phyloP scores from a whole-genome alignment of 768 basidiomycete species.

The Lactarius deliciosus region DNA sequence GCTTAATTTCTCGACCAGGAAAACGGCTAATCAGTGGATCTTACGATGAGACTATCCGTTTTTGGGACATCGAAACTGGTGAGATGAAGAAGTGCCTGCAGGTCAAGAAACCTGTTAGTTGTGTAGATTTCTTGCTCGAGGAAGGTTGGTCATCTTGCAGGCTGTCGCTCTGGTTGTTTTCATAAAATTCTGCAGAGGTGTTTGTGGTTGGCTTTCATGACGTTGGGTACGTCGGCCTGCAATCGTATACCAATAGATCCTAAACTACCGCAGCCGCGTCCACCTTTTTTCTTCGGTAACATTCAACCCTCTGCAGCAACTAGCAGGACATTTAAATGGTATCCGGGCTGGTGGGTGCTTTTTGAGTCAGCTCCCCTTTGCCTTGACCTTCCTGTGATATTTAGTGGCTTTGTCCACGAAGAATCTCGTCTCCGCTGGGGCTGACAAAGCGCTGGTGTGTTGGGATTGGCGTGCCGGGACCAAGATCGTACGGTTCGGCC shows the following conservation, averaged over 20 bases:
- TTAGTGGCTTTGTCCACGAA: constrained; percentile 78
- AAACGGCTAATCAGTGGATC: constrained; percentile 85
- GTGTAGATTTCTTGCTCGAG: constrained; percentile 81
- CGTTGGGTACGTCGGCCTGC: constrained; percentile 58
- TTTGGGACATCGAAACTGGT: constrained; percentile 80
- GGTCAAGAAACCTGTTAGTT: constrained; percentile 89
- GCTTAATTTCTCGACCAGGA: constrained; percentile 38
- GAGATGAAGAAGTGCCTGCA: constrained; percentile 71
- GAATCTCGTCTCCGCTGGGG: constrained; percentile 84
- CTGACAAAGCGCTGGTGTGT: constrained; percentile 72
- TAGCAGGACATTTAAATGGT: constrained; percentile 84
- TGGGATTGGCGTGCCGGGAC: constrained; percentile 90
- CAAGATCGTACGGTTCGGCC: constrained; percentile 88
- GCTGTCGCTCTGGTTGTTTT: constrained; percentile 4
- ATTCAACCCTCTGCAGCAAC: constrained; percentile 79
- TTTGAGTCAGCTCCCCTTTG: not conserved
- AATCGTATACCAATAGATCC: not conserved
- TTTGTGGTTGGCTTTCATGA: constrained; percentile 93
- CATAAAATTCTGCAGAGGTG: constrained; percentile 52
- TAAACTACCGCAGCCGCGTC: constrained; percentile 56
- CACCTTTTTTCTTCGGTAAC: constrained; percentile 86
- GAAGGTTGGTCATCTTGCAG: constrained; percentile 51
- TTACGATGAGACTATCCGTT: constrained; percentile 89
- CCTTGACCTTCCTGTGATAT: not conserved
- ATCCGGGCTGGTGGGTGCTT: constrained; percentile 57